Evolutionary conservation across 106 monocot species (phyloP).

Genomic region (Acanthochlamys bracteata): DNA sequence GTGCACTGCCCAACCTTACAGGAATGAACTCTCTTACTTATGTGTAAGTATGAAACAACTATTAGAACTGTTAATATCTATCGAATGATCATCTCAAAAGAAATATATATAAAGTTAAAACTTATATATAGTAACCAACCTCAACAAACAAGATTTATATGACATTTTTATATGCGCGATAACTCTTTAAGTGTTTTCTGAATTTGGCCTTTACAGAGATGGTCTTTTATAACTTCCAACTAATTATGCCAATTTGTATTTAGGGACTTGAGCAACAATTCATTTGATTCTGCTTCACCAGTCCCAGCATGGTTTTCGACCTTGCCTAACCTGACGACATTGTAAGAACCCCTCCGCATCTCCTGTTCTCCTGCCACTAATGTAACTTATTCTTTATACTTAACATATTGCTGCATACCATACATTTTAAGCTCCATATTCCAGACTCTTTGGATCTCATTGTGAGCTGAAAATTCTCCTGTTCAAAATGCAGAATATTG

Average conservation of each 20-base stretch:
- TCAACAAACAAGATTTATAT: too few species aligned
- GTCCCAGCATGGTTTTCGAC: conserved; percentile 64
- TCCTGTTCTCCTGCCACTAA: not conserved
- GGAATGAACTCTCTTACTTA: conserved; percentile 42
- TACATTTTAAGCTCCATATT: not conserved
- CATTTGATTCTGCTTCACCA: conserved; percentile 33
- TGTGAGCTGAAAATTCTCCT: not conserved
- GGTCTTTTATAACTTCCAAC: not conserved
- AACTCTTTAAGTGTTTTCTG: too few species aligned
- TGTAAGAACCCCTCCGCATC: conserved; percentile 30
- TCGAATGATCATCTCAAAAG: too few species aligned
- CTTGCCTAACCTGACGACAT: conserved; percentile 30
- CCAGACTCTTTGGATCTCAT: too few species aligned
- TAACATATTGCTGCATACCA: not conserved
- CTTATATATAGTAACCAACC: too few species aligned
- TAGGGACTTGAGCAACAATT: conserved; percentile 95
- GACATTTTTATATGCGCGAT: too few species aligned
- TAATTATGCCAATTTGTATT: too few species aligned
- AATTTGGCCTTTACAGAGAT: too few species aligned
- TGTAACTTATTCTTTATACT: not conserved
- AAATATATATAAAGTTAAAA: too few species aligned
- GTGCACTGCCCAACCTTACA: conserved; percentile 49
- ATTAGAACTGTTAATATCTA: too few species aligned
- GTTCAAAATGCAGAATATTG: not conserved
- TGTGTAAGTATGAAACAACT: conserved; percentile 39